A percentile compares a stretch with the other conserved stretches of the same genome.
Conservation (phyloP, 768 basidiomycete genomes). For the Sarcodon sp. region DNA sequence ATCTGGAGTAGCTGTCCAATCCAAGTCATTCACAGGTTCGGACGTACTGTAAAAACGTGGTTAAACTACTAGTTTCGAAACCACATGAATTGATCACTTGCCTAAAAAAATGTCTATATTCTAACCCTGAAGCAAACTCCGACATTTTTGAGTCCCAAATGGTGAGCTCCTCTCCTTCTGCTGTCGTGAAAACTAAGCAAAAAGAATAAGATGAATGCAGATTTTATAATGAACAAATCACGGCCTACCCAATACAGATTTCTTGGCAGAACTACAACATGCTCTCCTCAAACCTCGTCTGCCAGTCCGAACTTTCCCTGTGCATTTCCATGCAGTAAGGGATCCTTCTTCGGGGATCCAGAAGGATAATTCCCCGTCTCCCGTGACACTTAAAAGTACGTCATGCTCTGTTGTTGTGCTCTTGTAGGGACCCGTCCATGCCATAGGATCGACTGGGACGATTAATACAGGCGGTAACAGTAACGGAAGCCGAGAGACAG, state of each 20-base stretch:
- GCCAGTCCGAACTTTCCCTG: conserved; percentile 65
- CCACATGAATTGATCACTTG: conserved; percentile 19
- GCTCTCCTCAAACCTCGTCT: conserved; percentile 54
- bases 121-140: conserved; percentile 85
- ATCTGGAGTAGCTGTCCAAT: conserved; percentile 89
- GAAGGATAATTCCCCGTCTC: conserved; percentile 71
- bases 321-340: conserved; percentile 39
- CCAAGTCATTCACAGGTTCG: conserved; percentile 68
- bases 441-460: conserved; percentile 81
- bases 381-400: conserved; percentile 64
- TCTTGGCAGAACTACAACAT: conserved; percentile 83
- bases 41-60: conserved; percentile 13
- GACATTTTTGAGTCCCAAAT: conserved; percentile 96
- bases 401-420: conserved; percentile 1
- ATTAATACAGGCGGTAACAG: conserved; percentile 19
- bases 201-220: not conserved
- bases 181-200: conserved; percentile 40
- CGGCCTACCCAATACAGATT: conserved; percentile 69
- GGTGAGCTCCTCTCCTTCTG: conserved; percentile 67
- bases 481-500: too few relatives aligned
- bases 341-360: conserved; percentile 50
- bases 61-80: conserved; percentile 5
- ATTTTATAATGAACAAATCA: not conserved
- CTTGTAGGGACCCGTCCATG: conserved; percentile 36
- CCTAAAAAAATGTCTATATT: conserved; percentile 55